These are phyloP conservation scores for Suillus subluteus DNA, from an alignment of 768 basidiomycete species.

Conservation along the genomic window DNA sequence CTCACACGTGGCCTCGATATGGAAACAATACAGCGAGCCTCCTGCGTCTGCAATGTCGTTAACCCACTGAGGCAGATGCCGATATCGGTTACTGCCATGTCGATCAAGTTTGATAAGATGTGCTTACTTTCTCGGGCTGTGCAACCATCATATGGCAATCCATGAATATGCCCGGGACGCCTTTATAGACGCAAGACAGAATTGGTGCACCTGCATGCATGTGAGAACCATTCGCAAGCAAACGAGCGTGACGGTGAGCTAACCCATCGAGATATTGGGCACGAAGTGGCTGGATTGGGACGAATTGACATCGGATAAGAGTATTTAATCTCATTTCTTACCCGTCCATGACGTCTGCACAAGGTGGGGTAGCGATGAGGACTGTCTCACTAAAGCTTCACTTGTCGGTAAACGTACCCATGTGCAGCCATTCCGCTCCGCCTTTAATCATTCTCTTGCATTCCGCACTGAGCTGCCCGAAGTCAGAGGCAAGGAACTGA, in stretches of 20 bases:
- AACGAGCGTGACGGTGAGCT: slow-evolving; percentile 25
- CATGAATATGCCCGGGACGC: slow-evolving; percentile 96
- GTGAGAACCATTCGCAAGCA: slow-evolving; percentile 17
- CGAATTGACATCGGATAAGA: slow-evolving; percentile 17
- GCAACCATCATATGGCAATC: slow-evolving; percentile 99
- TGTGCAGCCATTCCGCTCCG: slow-evolving; percentile 98
- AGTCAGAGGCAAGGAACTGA: slow-evolving; percentile 97
- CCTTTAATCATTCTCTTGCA: slow-evolving; percentile 95
- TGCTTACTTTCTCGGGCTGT: slow-evolving; percentile 79
- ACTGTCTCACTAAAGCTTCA: slow-evolving; percentile 17
- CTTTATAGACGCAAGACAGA: slow-evolving; percentile 80
- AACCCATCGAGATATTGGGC: slow-evolving; percentile 98
- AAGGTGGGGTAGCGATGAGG: slow-evolving; percentile 12
- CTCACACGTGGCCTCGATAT: slow-evolving; percentile 90
- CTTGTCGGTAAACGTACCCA: slow-evolving; percentile 59
- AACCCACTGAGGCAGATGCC: slow-evolving; percentile 72
- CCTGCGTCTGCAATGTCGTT: slow-evolving; percentile 95
- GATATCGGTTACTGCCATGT: slow-evolving; percentile 5
- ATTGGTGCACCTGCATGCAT: slow-evolving; percentile 75
- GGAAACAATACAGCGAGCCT: slow-evolving; percentile 94
- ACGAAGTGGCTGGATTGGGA: slow-evolving; percentile 83
- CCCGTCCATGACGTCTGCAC: slow-evolving; percentile 97
- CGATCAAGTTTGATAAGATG: not conserved
- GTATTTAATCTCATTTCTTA: slow-evolving; percentile 36
- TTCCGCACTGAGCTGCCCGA: slow-evolving; percentile 93